These are phyloP conservation scores for Aspergillus versicolor DNA, from an alignment of 2,329 filamentous ascomycete genomes.

Conservation along the genomic window DNA sequence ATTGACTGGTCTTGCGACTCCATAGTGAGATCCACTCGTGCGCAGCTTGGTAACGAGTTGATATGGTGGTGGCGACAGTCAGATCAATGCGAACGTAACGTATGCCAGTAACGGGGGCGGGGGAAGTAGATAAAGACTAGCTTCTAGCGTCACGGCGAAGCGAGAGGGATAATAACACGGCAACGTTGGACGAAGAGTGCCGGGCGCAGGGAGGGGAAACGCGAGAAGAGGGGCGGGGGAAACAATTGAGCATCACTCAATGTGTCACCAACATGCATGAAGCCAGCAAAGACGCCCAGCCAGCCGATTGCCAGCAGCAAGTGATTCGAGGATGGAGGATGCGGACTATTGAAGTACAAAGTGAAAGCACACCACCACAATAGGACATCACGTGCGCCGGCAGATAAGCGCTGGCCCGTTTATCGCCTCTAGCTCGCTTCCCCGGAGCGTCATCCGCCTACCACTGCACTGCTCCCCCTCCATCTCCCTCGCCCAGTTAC, in stretches of 20 bases:
- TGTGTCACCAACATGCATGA: constrained; percentile 10
- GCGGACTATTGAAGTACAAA: not conserved
- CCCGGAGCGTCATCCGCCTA: constrained; percentile 1
- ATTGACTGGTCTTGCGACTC: constrained; percentile 16
- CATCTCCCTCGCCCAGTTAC: not conserved
- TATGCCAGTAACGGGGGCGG: not conserved
- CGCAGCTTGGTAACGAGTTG: not conserved
- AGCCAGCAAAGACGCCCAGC: not conserved
- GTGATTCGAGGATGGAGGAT: not conserved
- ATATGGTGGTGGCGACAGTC: not conserved
- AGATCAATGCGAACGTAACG: not conserved
- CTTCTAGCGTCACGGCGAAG: not conserved
- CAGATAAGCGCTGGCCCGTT: constrained; percentile 9
- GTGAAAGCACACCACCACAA: not conserved
- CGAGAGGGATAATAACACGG: not conserved
- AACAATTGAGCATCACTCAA: constrained; percentile 2
- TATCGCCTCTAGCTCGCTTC: constrained; percentile 3
- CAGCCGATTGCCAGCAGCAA: not conserved
- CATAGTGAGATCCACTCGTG: constrained; percentile 1
- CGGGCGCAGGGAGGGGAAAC: not conserved
- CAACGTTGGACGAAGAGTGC: not conserved
- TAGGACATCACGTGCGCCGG: constrained; percentile 15
- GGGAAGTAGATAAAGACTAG: not conserved
- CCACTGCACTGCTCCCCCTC: not conserved
- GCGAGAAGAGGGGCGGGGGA: not conserved